Evolutionary conservation across 225 moss, liverwort and hornwort species (phyloP), one percentile per base, ranked within the genome.

Genomic region (Straminergon stramineum): DNA sequence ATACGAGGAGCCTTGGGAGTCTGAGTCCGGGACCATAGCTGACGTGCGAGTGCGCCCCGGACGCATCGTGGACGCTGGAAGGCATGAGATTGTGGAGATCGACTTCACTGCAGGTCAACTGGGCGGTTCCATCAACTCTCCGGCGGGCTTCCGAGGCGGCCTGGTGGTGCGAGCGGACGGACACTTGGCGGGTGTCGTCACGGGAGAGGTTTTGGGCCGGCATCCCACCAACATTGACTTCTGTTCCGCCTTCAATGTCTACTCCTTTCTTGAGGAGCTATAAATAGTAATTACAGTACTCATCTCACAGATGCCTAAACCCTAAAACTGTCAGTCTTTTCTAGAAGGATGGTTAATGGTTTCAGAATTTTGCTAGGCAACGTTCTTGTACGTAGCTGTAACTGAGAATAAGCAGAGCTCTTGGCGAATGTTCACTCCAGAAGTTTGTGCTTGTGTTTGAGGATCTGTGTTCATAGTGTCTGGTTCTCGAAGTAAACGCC

Each of bases 131-230:
- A 93, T 94, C 76, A 14, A 11, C 66, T 79, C 86, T 73, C 84
- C 93, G 2, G 76, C 82, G 35, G 93, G 94, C 28, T 94, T 94
- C 81, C 90, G 89, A 64, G 94, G 94, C 28, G 94, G 93, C 20
- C 70, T 94, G 89, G 90, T 94, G 80, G 94, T 88, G 77, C 90
- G 93, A 48, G 91, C 94, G n/a, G 94, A 94, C 62, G 94, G 94
- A 6, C 82, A 80, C n/a, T 43, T 91, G 18, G 92, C 84, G 53
- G 94, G 94, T 9, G 84, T 94, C 28, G 89, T 94, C 11, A 92
- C 91, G 30, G 93, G 94, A 15, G 89, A 92, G 70, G 82, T 86
- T 53, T 32, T 91, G 87, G 71, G 43, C 21, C 62, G 34, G 45
- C 93, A 94, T 48, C 81, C 65, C 53, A 91, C 83, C 79, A 84